Conservation (phyloP, 2,329 filamentous ascomycete species). For the Monilinia fructigena region DNA sequence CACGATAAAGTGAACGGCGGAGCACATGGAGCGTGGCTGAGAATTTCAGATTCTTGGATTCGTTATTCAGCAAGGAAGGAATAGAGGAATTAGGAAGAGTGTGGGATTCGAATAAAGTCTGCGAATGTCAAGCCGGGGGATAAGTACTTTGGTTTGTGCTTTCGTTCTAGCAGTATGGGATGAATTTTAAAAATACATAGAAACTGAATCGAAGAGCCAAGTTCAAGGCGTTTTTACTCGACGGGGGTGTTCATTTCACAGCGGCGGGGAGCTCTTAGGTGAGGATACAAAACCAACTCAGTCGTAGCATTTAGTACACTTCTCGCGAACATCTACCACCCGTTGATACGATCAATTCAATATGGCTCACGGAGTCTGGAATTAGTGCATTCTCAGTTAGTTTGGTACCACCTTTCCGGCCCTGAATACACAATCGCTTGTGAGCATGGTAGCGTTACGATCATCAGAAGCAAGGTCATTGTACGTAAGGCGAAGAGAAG, state of each 20-base stretch:
- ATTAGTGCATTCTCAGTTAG: constrained; percentile 37
- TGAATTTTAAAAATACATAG: constrained; percentile 27
- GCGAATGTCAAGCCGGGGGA: constrained; percentile 45
- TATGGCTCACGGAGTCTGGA: constrained; percentile 39
- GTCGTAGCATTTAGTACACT: constrained; percentile 36
- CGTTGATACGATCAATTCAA: constrained; percentile 39
- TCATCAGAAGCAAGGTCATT: constrained; percentile 33
- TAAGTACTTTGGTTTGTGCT: constrained; percentile 45
- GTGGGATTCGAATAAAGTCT: constrained; percentile 50
- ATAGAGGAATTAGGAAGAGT: constrained; percentile 53
- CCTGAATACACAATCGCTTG: constrained; percentile 39
- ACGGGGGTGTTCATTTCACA: constrained; percentile 71
- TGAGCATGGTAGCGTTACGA: constrained; percentile 38
- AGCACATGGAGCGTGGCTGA: constrained; percentile 64
- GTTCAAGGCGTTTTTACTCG: constrained; percentile 74
- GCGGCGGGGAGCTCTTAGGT: constrained; percentile 63
- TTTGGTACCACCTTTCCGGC: constrained; percentile 38
- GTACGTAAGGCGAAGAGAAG: constrained; percentile 35
- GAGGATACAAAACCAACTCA: constrained; percentile 33
- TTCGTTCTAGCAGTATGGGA: background rate
- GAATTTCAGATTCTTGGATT: constrained; percentile 66
- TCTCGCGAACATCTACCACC: constrained; percentile 38
- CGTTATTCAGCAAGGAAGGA: constrained; percentile 51
- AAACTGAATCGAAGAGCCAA: constrained; percentile 60
- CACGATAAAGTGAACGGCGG: constrained; percentile 40